Base-by-base conservation (phyloP, 306 rosid genomes). In the Dryas drummondii region DNA sequence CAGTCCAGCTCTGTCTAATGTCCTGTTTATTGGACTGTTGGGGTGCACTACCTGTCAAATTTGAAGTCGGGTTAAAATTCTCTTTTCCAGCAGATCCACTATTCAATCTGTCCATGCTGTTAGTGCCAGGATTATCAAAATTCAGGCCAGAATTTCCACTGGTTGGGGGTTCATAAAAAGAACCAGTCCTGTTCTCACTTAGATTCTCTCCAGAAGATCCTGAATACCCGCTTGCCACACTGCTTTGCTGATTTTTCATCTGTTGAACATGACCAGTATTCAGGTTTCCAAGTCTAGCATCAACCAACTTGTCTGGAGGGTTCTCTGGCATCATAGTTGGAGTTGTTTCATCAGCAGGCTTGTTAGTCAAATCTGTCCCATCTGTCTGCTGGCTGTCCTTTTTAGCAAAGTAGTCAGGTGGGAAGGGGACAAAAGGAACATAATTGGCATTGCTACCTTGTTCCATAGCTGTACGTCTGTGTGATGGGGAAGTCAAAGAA, bases 391-490 rank as follows among this genome's bases (percentile, higher is more conserved):
- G 87, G 74, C 84, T 84, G 74, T 86, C 85, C 75, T 85, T 90
- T 65, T 88, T 87, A 26, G 92, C 88, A 71, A 94, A 94, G 84
- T 94, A 94, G 81, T 89, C 93, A 0, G 93, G 92, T 45, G 99
- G 99, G 75, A 94, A 94, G 48, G 99, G 97, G 9, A 92, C 97
- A 55, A 94, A 94, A 5, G 97, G 99, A 54, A 94, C 97, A 68
- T 81, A 90, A 70, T 89, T 89, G 70, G 83, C 67, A 74, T 81
- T 84, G 76, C 79, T 73, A 78, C 91, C 82, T 84, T 87, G 97
- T 74, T 90, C 97, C 86, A 84, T 78, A 63, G 93, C 92, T 79
- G 80, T 66, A 51, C 82, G 91, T 80, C 92, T 85, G 77, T 90
- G 87, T n/a, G 89, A 86, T 4, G 97, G 97, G 79, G 97, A 86